These are phyloP conservation scores for Nepenthes gracilis DNA, from an alignment of 148 eudicot species.

Conservation along the genomic window DNA sequence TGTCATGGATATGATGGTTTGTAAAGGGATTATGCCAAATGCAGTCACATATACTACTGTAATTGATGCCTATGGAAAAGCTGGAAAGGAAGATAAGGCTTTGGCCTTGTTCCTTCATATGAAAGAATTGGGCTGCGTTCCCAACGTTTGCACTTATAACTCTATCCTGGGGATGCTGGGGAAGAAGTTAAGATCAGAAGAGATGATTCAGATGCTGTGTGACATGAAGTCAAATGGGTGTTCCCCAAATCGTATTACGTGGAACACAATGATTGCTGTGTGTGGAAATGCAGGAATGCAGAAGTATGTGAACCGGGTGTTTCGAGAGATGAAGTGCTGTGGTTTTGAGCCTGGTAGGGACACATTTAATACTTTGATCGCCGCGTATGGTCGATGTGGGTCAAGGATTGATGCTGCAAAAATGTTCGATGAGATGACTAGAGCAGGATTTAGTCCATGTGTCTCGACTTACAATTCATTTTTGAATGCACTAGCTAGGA, in stretches of 20 bases:
- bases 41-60: constrained; percentile 76
- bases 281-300: constrained; percentile 69
- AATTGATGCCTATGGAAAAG: constrained; percentile 80
- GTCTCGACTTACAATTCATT: constrained; percentile 76
- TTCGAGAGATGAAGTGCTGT: constrained; percentile 82
- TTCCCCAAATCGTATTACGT: constrained; percentile 67
- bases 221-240: constrained; percentile 82
- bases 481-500: constrained; percentile 58
- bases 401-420: constrained; percentile 48
- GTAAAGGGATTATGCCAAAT: constrained; percentile 74
- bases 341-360: constrained; percentile 89
- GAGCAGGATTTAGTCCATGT: constrained; percentile 71
- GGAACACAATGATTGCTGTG: constrained; percentile 87
- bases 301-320: constrained; percentile 53
- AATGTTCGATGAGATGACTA: constrained; percentile 69
- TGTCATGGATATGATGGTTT: constrained; percentile 58
- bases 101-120: constrained; percentile 53
- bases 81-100: constrained; percentile 67
- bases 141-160: constrained; percentile 84
- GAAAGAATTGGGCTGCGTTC: constrained; percentile 78
- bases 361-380: constrained; percentile 79
- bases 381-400: constrained; percentile 86
- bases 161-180: constrained; percentile 73
- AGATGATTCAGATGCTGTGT: constrained; percentile 55
- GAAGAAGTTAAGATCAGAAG: constrained; percentile 54